These are phyloP conservation scores for Elaeis oleifera DNA, from an alignment of 202 grass and related monocot genomes.

Conservation along the genomic window DNA sequence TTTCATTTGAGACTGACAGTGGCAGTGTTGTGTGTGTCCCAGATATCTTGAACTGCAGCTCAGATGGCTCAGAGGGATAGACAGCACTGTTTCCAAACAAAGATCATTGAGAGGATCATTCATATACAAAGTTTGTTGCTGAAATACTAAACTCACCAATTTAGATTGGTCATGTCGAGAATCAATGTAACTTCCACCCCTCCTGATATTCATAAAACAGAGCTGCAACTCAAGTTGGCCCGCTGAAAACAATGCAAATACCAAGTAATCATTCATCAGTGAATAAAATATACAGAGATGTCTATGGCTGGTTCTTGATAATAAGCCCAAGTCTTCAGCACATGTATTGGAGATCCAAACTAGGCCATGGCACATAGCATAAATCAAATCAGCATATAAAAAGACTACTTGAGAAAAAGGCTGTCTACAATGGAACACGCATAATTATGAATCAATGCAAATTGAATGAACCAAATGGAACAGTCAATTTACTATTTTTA, in stretches of 20 bases:
- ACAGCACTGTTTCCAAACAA: constrained; percentile 43
- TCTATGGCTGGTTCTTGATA: no score
- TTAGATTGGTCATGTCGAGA: constrained; percentile 64
- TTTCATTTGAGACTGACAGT: constrained; percentile 19
- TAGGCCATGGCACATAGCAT: no score
- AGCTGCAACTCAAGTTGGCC: constrained; percentile 52
- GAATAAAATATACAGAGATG: no score
- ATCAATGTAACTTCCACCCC: constrained; percentile 41
- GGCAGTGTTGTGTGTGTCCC: constrained; percentile 45
- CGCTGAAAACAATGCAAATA: constrained; percentile 31
- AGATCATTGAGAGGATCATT: constrained; percentile 4
- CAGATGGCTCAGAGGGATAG: constrained; percentile 71
- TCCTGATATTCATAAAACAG: constrained; percentile 57
- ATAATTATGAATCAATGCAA: no score
- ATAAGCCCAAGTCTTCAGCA: no score
- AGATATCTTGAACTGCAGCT: constrained; percentile 44
- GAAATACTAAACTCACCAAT: constrained; percentile 43
- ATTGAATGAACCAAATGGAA: no score
- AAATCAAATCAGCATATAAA: no score
- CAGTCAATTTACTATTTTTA: no score
- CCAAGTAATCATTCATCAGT: background rate
- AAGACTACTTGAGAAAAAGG: no score
- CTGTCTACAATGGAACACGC: no score
- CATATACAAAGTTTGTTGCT: background rate
- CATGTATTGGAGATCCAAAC: no score